Percentiles rank a stretch among this genome's conserved stretches.
Evolutionary conservation across 2,329 filamentous ascomycete species (phyloP).

Genomic region (Exophiala dermatitidis): DNA sequence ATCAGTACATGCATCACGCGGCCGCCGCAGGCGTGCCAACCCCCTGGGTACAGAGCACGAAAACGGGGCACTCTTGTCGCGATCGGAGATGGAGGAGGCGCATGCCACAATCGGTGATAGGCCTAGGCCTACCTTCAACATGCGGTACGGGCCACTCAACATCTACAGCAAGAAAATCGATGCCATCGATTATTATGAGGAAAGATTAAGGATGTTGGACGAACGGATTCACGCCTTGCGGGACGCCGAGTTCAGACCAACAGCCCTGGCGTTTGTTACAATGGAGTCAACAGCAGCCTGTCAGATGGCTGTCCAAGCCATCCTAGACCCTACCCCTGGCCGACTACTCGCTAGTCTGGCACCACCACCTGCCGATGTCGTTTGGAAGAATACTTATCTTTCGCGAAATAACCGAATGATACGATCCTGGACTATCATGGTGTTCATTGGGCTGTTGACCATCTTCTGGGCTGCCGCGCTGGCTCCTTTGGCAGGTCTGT

Average conservation of each 20-base stretch:
- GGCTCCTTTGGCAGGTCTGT: slow-evolving; percentile 65
- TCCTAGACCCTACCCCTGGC: slow-evolving; percentile 82
- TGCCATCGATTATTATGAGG: slow-evolving; percentile 89
- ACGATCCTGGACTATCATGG: slow-evolving; percentile 75
- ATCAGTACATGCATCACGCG: slow-evolving; percentile 46
- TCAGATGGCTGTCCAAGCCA: slow-evolving; percentile 94
- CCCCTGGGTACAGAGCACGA: slow-evolving; percentile 49
- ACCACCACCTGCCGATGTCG: slow-evolving; percentile 82
- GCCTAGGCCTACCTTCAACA: slow-evolving; percentile 58
- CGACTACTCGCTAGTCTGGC: slow-evolving; percentile 78
- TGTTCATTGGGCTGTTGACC: slow-evolving; percentile 73
- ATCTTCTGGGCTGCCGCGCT: slow-evolving; percentile 83
- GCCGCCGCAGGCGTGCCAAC: slow-evolving; percentile 32
- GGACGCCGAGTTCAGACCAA: slow-evolving; percentile 67
- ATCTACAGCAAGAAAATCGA: slow-evolving; percentile 68
- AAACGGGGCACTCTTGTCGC: slow-evolving; percentile 52
- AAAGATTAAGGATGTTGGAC: slow-evolving; percentile 71
- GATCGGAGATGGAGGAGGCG: slow-evolving; percentile 31
- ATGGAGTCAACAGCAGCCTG: slow-evolving; percentile 90
- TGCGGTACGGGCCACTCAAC: slow-evolving; percentile 72
- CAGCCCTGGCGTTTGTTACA: slow-evolving; percentile 85
- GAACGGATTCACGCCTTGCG: slow-evolving; percentile 64
- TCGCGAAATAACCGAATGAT: slow-evolving; percentile 65
- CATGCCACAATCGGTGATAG: slow-evolving; percentile 42
- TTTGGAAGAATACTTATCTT: slow-evolving; percentile 90